Conservation (phyloP, 805 yeast species). For the Candida montana region DNA sequence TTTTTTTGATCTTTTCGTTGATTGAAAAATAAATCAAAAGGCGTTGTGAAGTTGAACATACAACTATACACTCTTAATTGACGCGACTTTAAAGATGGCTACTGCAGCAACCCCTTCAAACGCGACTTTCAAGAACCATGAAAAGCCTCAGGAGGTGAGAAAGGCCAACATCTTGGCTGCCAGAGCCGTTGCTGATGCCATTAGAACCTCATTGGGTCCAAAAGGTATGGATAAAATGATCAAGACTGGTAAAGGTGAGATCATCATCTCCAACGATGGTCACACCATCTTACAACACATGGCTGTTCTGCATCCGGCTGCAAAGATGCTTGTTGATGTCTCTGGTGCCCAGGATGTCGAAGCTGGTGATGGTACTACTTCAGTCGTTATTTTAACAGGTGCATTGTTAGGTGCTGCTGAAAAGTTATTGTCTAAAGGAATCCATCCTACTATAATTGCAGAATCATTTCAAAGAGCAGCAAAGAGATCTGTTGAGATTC, state of each 20-base stretch:
- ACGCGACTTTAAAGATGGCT: conserved; percentile 10
- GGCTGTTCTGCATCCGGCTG: conserved; percentile 99
- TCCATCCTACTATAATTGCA: conserved; percentile 93
- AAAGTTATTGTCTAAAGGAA: conserved; percentile 78
- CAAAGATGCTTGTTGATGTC: conserved; percentile 95
- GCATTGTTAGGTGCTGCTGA: conserved; percentile 95
- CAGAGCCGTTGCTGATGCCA: conserved; percentile 97
- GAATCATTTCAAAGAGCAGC: conserved; percentile 95
- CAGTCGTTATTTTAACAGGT: conserved; percentile 94
- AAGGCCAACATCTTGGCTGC: conserved; percentile 97
- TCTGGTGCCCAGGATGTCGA: conserved; percentile 98
- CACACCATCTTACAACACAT: conserved; percentile 94
- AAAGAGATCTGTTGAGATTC: conserved; percentile 68
- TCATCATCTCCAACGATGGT: conserved; percentile 97
- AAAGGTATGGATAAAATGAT: conserved; percentile 99
- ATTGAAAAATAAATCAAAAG: not conserved
- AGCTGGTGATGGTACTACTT: conserved; percentile 99
- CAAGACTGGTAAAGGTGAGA: conserved; percentile 85
- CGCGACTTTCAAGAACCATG: conserved; percentile 90
- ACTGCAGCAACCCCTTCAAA: conserved; percentile 47
- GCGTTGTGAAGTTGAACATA: not conserved
- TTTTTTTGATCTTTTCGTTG: not conserved
- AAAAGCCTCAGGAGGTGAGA: conserved; percentile 97
- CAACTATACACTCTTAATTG: not conserved
- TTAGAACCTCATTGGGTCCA: conserved; percentile 91